Evolutionary conservation across 179 eudicot genomes (phyloP).

Genomic region (Spinacia oleracea): DNA sequence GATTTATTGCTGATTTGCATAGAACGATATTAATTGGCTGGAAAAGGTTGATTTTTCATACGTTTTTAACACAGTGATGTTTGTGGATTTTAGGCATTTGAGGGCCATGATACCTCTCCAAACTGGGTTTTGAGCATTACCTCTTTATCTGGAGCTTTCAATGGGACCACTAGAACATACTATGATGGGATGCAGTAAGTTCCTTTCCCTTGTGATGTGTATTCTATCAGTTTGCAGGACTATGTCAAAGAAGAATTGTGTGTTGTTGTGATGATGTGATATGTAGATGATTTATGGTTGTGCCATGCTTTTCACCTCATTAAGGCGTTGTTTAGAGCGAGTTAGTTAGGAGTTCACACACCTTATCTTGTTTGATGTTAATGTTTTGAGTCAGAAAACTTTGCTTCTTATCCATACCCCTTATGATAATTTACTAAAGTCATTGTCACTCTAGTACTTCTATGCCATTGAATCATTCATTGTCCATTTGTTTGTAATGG

Average conservation of each 20-base stretch:
- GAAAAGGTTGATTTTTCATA: neutral
- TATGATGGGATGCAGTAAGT: slow-evolving; percentile 96
- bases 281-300: neutral
- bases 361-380: neutral
- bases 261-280: neutral
- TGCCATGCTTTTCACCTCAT: neutral
- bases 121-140: slow-evolving; percentile 91
- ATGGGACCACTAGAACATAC: slow-evolving; percentile 89
- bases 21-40: neutral
- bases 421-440: neutral
- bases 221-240: neutral
- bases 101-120: slow-evolving; percentile 69
- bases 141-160: slow-evolving; percentile 88
- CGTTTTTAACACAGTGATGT: neutral
- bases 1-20: slow-evolving; percentile 1
- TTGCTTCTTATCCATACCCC: slow-evolving; percentile 10
- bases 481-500: slow-evolving; percentile 4
- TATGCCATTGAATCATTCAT: neutral
- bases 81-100: slow-evolving; percentile 56
- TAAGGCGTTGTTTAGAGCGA: too few relatives aligned
- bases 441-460: slow-evolving; percentile 10
- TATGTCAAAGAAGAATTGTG: neutral
- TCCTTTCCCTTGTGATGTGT: neutral
- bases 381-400: neutral
- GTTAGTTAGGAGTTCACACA: neutral